phyloP scores from a whole-genome alignment of 2,329 filamentous ascomycete species.

The Aspergillus aculeatinus region DNA sequence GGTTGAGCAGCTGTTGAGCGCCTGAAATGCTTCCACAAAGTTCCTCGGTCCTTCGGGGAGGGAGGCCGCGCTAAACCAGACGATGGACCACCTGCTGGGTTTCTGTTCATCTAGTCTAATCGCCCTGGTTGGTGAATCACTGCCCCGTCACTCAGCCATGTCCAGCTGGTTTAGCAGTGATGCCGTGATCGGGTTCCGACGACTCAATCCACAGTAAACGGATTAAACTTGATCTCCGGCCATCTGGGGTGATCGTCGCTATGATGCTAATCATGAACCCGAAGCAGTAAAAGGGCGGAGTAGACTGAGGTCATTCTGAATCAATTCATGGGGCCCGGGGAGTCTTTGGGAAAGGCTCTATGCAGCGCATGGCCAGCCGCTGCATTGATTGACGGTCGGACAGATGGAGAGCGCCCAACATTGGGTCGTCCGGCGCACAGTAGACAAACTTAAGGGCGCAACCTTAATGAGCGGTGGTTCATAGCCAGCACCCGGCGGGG shows the following conservation, averaged over 20 bases:
- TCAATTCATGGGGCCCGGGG: neutral
- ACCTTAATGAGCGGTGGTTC: slow-evolving; percentile 4
- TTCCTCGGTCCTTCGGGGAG: slow-evolving; percentile 1
- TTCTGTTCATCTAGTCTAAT: neutral
- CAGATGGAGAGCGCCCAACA: slow-evolving; percentile 1
- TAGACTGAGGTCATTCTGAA: neutral
- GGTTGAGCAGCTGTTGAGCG: neutral
- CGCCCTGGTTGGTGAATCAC: neutral
- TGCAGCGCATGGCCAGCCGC: neutral
- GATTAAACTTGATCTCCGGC: slow-evolving; percentile 4
- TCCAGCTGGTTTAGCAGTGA: neutral
- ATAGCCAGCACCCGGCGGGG: slow-evolving; percentile 4
- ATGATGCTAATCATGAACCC: slow-evolving; percentile 15
- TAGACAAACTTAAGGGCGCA: slow-evolving; percentile 4
- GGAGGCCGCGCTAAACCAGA: slow-evolving; percentile 1
- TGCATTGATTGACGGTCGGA: slow-evolving; percentile 13
- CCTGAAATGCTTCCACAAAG: neutral
- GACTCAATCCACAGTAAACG: neutral
- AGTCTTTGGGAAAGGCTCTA: neutral
- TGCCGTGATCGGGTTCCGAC: neutral
- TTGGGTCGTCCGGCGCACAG: slow-evolving; percentile 10
- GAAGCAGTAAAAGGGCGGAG: slow-evolving; percentile 14
- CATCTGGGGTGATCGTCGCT: slow-evolving; percentile 20
- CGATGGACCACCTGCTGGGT: neutral
- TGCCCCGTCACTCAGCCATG: neutral